These are phyloP conservation scores for Paramecium octaurelia DNA, from an alignment of 73 alveolate genomes.

Conservation along the genomic window DNA sequence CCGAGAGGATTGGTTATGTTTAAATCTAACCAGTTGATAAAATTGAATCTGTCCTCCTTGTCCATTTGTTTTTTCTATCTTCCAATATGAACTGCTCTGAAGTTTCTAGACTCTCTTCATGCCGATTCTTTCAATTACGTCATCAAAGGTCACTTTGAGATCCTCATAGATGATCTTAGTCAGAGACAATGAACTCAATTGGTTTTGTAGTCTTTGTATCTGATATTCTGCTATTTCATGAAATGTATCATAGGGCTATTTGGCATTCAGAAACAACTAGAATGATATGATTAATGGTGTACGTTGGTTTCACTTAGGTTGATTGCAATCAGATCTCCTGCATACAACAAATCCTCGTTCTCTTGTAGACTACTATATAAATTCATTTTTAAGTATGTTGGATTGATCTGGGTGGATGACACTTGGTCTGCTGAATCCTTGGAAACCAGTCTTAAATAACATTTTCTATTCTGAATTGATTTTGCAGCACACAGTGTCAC, in stretches of 20 bases:
- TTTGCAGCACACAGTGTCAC: conserved; percentile 14
- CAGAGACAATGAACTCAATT: not conserved
- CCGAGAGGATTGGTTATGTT: conserved; percentile 3
- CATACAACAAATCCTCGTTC: not conserved
- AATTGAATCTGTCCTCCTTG: not conserved
- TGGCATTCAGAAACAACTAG: not conserved
- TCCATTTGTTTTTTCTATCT: not conserved
- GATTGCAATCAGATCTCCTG: not conserved
- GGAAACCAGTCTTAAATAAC: not conserved
- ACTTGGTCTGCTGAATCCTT: not conserved
- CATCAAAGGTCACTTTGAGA: not conserved
- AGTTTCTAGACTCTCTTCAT: conserved; percentile 14
- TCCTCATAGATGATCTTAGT: not conserved
- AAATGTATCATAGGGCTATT: not conserved
- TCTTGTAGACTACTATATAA: not conserved
- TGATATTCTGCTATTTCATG: not conserved
- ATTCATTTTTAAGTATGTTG: not conserved
- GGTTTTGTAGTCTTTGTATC: not conserved
- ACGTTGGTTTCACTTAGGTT: conserved; percentile 19
- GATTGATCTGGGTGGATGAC: not conserved
- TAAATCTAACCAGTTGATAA: not conserved
- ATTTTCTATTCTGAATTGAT: not conserved
- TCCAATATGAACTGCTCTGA: conserved; percentile 23
- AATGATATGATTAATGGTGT: not conserved
- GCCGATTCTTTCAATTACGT: conserved; percentile 40